Percentiles rank a stretch among this genome's conserved stretches.
Evolutionary conservation across 2,329 filamentous ascomycete species (phyloP).

Genomic region (Fusarium gaditjirri): DNA sequence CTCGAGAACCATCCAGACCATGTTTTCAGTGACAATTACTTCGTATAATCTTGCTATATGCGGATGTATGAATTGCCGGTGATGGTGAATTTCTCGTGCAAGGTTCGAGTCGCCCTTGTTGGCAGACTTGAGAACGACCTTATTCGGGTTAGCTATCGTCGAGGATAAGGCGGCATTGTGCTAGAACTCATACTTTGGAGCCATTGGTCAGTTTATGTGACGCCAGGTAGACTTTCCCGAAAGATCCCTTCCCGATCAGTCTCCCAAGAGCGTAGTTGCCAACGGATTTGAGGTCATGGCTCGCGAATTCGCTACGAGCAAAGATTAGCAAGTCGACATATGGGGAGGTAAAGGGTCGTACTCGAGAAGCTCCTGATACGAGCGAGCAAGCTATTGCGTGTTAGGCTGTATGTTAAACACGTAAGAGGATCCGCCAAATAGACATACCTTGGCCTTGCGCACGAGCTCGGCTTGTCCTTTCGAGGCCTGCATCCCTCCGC

Average conservation of each 20-base stretch:
- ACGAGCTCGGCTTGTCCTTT: constrained; percentile 69
- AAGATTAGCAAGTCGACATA: constrained; percentile 4
- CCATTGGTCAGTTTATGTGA: constrained; percentile 98
- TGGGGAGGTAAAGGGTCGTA: constrained; percentile 58
- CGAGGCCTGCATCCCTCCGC: constrained; percentile 62
- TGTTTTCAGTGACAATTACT: constrained; percentile 92
- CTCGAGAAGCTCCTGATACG: constrained; percentile 96
- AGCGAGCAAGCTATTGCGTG: constrained; percentile 81
- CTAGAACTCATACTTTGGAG: constrained; percentile 75
- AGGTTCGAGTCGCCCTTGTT: constrained; percentile 96
- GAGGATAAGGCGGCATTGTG: neutral
- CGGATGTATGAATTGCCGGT: constrained; percentile 96
- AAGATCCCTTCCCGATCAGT: constrained; percentile 96
- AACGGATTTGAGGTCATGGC: constrained; percentile 88
- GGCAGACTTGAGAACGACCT: constrained; percentile 98
- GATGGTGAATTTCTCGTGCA: constrained; percentile 96
- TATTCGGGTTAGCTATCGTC: constrained; percentile 22
- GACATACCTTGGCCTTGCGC: constrained; percentile 69
- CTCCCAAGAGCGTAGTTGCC: constrained; percentile 94
- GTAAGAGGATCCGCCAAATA: neutral
- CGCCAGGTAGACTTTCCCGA: constrained; percentile 97
- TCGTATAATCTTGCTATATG: constrained; percentile 98
- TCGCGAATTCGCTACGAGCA: constrained; percentile 85
- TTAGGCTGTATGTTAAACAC: neutral
- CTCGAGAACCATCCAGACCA: constrained; percentile 97